Percentiles rank a stretch among this genome's conserved stretches.
phyloP scores from a whole-genome alignment of 1,284 basidiomycete genomes.

The Chalciporus sp. region DNA sequence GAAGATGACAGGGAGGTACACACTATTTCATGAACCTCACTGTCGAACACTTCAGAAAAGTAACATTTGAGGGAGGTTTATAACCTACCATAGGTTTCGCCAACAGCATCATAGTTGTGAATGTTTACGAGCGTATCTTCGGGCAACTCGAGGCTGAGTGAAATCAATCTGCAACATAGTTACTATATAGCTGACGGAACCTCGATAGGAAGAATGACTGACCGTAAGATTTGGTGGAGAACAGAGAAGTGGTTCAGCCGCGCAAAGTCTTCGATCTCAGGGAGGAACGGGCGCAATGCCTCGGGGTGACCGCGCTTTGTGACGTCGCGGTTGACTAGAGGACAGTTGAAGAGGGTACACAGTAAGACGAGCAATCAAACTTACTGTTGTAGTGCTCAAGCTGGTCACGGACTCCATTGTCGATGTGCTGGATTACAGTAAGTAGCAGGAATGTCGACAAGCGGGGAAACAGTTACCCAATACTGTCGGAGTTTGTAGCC shows the following conservation, averaged over 20 bases:
- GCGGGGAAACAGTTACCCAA: slow-evolving; percentile 42
- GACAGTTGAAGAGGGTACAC: not conserved
- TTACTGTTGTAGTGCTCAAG: slow-evolving; percentile 60
- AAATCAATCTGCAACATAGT: slow-evolving; percentile 45
- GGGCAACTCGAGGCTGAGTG: slow-evolving; percentile 60
- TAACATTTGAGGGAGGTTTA: not conserved
- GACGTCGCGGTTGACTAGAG: slow-evolving; percentile 50
- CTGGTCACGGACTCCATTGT: slow-evolving; percentile 58
- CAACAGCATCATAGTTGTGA: slow-evolving; percentile 48
- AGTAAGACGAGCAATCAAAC: slow-evolving; percentile 9
- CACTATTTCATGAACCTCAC: slow-evolving; percentile 52
- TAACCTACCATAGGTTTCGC: slow-evolving; percentile 50
- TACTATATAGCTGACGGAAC: not conserved
- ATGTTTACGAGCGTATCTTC: slow-evolving; percentile 55
- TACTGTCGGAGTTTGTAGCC: slow-evolving; percentile 62
- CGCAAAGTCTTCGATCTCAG: slow-evolving; percentile 58
- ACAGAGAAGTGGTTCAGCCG: slow-evolving; percentile 54
- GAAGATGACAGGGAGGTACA: slow-evolving; percentile 1
- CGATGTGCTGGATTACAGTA: slow-evolving; percentile 46
- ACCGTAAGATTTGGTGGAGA: slow-evolving; percentile 53
- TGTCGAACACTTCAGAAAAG: slow-evolving; percentile 26
- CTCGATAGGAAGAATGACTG: not conserved
- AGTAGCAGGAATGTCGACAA: not conserved
- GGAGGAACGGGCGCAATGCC: slow-evolving; percentile 52
- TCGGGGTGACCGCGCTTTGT: slow-evolving; percentile 49